Percentiles rank a stretch among this genome's conserved stretches.
phyloP scores from a whole-genome alignment of 2,329 filamentous ascomycete species.

The Trichothecium sympodiale region DNA sequence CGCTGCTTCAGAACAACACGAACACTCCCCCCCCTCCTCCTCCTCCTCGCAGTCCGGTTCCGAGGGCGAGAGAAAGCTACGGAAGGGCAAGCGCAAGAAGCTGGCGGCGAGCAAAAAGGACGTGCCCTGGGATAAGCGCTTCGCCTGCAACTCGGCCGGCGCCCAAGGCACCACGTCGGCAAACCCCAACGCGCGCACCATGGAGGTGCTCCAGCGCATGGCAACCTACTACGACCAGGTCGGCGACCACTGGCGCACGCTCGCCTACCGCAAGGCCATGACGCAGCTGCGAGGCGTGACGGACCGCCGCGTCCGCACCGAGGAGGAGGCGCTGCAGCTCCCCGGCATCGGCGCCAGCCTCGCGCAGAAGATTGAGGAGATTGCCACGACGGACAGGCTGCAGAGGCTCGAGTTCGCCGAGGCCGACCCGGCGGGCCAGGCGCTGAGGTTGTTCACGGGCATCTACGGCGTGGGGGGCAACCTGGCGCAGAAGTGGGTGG shows the following conservation, averaged over 20 bases:
- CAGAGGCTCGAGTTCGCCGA: slow-evolving; percentile 60
- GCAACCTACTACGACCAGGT: slow-evolving; percentile 62
- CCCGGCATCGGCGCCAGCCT: slow-evolving; percentile 61
- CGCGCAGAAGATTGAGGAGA: slow-evolving; percentile 82
- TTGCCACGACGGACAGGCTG: slow-evolving; percentile 62
- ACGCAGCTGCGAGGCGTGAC: slow-evolving; percentile 37
- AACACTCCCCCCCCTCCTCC: too few species aligned
- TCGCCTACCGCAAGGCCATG: slow-evolving; percentile 69
- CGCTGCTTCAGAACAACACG: slow-evolving; percentile 8
- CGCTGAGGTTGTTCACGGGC: slow-evolving; percentile 59
- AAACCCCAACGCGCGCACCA: slow-evolving; percentile 67
- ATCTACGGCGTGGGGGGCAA: slow-evolving; percentile 68
- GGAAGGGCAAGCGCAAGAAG: slow-evolving; percentile 7
- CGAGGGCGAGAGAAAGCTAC: slow-evolving; percentile 7
- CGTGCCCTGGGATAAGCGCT: slow-evolving; percentile 33
- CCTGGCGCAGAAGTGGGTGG: slow-evolving; percentile 66
- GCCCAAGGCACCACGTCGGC: slow-evolving; percentile 27
- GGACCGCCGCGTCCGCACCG: slow-evolving; percentile 47
- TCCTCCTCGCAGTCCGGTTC: slow-evolving; percentile 9
- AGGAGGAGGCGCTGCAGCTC: slow-evolving; percentile 56
- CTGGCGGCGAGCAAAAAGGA: slow-evolving; percentile 15
- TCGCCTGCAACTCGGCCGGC: slow-evolving; percentile 43
- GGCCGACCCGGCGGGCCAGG: slow-evolving; percentile 52
- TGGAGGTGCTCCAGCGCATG: slow-evolving; percentile 70
- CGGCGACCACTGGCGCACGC: slow-evolving; percentile 66